Evolutionary conservation across 2,329 filamentous ascomycete species (phyloP), one percentile per base, ranked within the genome.

Genomic region (Fonsecaea multimorphosa): DNA sequence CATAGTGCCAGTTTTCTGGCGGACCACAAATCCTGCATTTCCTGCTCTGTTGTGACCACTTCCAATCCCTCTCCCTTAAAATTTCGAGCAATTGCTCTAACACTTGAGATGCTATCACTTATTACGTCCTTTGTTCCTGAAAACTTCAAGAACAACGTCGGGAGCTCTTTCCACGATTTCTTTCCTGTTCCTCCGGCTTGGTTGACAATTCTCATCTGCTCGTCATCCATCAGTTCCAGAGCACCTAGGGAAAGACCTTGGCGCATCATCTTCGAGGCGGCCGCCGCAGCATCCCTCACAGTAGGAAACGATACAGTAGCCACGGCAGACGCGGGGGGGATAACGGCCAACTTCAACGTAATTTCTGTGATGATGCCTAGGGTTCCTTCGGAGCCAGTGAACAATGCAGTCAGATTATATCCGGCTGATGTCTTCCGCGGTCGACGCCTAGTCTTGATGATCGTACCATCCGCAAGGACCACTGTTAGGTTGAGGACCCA

Each of bases 171-270:
- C 91, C 91, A 94, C n/a, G n/a, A n/a, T 7, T 78, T 78, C 66
- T 87, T 86, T 14, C 87, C 87, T 12, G 36, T 62, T 12, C 86
- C 84, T 0, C 90, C 89, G 12, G 89, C 86, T 59, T 88, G 82
- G 77, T 95, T 95, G 74, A 95, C 89, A 0, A 93, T 90, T 68
- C 82, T 85, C 91, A 95, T 95, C 77, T 93, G 91, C 3, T 93
- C 89, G 64, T 94, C 91, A 74, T 94, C 91, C 89, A 95, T 92
- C 70, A 95, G 87, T 77, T 95, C 91, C 86, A 93, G 89, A 2
- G 89, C 89, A 0, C 88, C 89, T 5, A 93, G 84, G 0, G 89
- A 90, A 2, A 93, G 83, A 0, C 89, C 90, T 1, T 87, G 84
- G 72, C 90, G 86, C 83, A 94, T 90, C 14, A 94, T 86, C 53